Evolutionary conservation across 768 basidiomycete genomes (phyloP).

Genomic region (Heimioporus sp.): DNA sequence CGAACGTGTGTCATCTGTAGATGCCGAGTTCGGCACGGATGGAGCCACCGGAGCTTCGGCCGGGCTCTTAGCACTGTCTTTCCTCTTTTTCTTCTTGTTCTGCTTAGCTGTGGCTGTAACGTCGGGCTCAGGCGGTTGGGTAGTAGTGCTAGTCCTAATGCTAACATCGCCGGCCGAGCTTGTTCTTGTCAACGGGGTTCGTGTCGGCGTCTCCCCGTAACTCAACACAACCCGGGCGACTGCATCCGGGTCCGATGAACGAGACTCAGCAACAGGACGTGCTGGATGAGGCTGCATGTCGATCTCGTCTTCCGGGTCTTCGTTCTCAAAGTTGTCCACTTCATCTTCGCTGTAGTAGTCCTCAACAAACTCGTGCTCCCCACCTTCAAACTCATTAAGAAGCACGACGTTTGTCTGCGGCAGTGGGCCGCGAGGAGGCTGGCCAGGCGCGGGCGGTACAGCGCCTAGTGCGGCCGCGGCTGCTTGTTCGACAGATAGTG

Average conservation of each 20-base stretch:
- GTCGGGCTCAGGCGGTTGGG: conserved; percentile 19
- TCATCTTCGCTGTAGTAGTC: conserved; percentile 49
- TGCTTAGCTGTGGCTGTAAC: conserved; percentile 18
- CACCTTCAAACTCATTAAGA: conserved; percentile 37
- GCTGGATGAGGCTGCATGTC: conserved; percentile 26
- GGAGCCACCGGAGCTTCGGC: conserved; percentile 24
- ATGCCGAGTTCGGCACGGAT: conserved; percentile 29
- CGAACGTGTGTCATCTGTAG: conserved; percentile 17
- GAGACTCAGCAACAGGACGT: conserved; percentile 1
- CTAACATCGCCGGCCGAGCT: conserved; percentile 13
- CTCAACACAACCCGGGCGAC: conserved; percentile 41
- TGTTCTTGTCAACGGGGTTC: conserved; percentile 6
- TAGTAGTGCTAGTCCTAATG: conserved; percentile 29
- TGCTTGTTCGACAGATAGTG: conserved; percentile 49
- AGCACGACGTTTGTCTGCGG: conserved; percentile 38
- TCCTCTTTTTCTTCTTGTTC: conserved; percentile 46
- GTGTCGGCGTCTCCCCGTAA: conserved; percentile 34
- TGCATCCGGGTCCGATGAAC: conserved; percentile 22
- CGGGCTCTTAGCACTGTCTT: conserved; percentile 22
- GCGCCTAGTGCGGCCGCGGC: conserved; percentile 35
- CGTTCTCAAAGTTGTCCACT: conserved; percentile 40
- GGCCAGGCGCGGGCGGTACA: conserved; percentile 28
- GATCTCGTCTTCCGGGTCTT: conserved; percentile 32
- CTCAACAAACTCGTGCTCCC: conserved; percentile 37
- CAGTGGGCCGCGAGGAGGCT: conserved; percentile 31